Evolutionary conservation across 768 basidiomycete species (phyloP).

Genomic region (Leccinum variicolor): DNA sequence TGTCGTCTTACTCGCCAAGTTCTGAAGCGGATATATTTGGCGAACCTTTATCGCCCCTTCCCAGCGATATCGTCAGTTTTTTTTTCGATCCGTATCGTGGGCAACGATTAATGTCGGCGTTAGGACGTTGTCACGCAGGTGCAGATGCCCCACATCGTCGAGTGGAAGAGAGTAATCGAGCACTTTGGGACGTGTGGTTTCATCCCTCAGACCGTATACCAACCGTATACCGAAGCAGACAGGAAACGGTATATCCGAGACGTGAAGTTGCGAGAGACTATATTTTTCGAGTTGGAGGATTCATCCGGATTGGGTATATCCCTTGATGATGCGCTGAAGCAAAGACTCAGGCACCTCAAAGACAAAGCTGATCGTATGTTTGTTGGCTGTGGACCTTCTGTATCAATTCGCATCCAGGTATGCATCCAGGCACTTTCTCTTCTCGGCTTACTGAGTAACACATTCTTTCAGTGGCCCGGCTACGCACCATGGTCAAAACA

Average conservation of each 20-base stretch:
- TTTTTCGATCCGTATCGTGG: not conserved
- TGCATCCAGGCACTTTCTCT: constrained; percentile 15
- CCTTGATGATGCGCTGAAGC: constrained; percentile 61
- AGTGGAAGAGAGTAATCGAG: constrained; percentile 23
- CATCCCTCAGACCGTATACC: constrained; percentile 69
- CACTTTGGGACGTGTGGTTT: constrained; percentile 41
- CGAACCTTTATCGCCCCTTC: not conserved
- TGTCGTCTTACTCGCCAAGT: constrained; percentile 1
- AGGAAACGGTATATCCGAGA: constrained; percentile 74
- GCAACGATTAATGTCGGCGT: not conserved
- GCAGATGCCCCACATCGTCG: constrained; percentile 23
- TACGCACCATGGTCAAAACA: constrained; percentile 77
- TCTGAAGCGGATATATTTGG: constrained; percentile 1
- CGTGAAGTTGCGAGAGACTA: constrained; percentile 57
- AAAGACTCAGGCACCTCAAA: constrained; percentile 50
- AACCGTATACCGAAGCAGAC: constrained; percentile 75
- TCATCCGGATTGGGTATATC: constrained; percentile 59
- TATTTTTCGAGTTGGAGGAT: constrained; percentile 55
- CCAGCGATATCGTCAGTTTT: constrained; percentile 11
- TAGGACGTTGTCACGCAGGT: constrained; percentile 22
- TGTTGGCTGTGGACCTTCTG: constrained; percentile 69
- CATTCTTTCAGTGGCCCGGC: constrained; percentile 64
- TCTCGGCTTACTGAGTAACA: not conserved
- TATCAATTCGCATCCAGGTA: constrained; percentile 76
- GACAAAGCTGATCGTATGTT: constrained; percentile 68